Percentiles rank a stretch among this genome's conserved stretches.
Evolutionary conservation across 2,329 filamentous ascomycete species (phyloP).

Genomic region (Macrophomina phaseolina): DNA sequence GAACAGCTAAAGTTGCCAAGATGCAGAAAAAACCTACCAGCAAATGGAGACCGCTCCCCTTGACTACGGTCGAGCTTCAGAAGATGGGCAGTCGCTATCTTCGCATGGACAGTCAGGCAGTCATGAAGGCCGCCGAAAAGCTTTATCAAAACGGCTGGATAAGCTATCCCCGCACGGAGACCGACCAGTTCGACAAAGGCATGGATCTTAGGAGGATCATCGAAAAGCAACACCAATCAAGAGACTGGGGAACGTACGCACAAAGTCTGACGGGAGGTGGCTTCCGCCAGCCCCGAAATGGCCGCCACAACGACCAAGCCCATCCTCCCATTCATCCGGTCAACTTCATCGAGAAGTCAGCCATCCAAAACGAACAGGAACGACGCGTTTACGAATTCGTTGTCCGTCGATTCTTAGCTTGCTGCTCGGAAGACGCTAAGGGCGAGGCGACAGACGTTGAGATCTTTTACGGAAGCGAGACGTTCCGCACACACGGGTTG

Average conservation of each 20-base stretch:
- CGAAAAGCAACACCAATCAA: conserved; percentile 80
- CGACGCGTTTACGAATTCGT: conserved; percentile 90
- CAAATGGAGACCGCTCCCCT: conserved; percentile 90
- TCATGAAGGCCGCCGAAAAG: conserved; percentile 84
- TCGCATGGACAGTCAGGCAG: conserved; percentile 86
- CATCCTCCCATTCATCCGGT: conserved; percentile 97
- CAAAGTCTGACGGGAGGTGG: conserved; percentile 74
- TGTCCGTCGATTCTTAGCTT: conserved; percentile 87
- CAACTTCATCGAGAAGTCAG: conserved; percentile 71
- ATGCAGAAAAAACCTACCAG: conserved; percentile 90
- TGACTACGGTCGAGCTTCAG: conserved; percentile 95
- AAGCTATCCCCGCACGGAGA: conserved; percentile 96
- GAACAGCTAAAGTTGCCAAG: conserved; percentile 78
- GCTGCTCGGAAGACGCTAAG: conserved; percentile 91
- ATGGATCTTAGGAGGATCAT: conserved; percentile 84
- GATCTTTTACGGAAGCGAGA: conserved; percentile 81
- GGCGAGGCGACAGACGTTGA: conserved; percentile 86
- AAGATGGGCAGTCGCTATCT: conserved; percentile 92
- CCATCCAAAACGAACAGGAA: conserved; percentile 69
- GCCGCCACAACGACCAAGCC: conserved; percentile 91
- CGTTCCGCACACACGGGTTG: conserved; percentile 81
- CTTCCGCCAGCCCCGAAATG: conserved; percentile 81
- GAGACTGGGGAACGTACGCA: conserved; percentile 80
- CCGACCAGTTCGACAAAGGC: conserved; percentile 88
- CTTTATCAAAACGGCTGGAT: conserved; percentile 96